Conservation (phyloP, 2,329 filamentous ascomycete genomes). For the Sclerotinia spermophila region DNA sequence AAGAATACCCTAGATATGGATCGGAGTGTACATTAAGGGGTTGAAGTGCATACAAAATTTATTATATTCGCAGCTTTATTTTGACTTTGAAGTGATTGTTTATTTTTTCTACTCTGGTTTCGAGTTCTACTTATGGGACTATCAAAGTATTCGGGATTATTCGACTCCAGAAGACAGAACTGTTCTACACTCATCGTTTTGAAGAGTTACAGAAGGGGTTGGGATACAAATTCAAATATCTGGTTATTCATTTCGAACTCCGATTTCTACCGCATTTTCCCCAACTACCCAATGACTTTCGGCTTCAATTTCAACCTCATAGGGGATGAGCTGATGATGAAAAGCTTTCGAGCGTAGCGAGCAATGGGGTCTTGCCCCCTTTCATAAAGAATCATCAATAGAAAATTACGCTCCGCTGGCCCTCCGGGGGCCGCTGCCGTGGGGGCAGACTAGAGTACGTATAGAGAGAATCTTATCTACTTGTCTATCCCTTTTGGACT, state of each 20-base stretch:
- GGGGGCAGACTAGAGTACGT: not conserved
- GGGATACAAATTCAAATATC: not conserved
- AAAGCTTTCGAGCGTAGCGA: not conserved
- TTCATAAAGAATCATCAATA: not conserved
- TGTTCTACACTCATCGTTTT: no score
- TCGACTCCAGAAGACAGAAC: not conserved
- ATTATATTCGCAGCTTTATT: not conserved
- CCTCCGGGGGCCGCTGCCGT: not conserved
- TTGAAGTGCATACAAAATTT: constrained; percentile 29
- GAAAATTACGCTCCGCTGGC: not conserved
- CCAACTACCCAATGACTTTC: not conserved
- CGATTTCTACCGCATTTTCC: not conserved
- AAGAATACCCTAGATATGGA: constrained; percentile 23
- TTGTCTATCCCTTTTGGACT: not conserved
- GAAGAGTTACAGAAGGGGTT: not conserved
- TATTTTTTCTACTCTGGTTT: not conserved
- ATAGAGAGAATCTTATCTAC: not conserved
- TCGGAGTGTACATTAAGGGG: constrained; percentile 31
- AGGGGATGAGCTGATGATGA: not conserved
- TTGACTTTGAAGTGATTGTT: not conserved
- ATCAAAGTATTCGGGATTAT: not conserved
- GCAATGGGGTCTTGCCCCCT: not conserved
- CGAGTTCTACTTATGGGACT: not conserved
- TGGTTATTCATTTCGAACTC: not conserved
- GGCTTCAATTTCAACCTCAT: not conserved